Evolutionary conservation across 352 stramenopile species (phyloP), one percentile per base, ranked within the genome.

Genomic region (Peronospora destructor): DNA sequence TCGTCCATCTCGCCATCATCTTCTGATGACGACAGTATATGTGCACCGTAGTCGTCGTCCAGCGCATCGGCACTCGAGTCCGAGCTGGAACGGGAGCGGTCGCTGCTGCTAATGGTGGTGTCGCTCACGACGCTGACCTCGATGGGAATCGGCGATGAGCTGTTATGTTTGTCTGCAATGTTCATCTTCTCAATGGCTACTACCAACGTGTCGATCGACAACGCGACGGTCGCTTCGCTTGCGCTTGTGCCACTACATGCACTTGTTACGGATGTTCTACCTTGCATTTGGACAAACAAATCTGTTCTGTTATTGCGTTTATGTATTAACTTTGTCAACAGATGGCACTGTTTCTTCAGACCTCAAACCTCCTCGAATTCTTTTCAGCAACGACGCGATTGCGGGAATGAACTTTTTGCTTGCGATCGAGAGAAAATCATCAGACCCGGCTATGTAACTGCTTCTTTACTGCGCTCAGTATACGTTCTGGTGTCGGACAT

Each of bases 81-180:
- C 7, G 42, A 56, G 41, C 59, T 74, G 23, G 44, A 72, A 40
- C 45, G 45, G 6, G 44, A 50, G 45, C 59, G 54, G 21, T 59
- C 53, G 45, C 64, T 76, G 41, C 66, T 76, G 53, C 57, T 76
- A 35, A 67, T 61, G 26, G 66, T 73, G 16, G 59, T 53, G 56
- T 75, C 68, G 45, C 66, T 71, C 41, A 63, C 51, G 16, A 34
- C 49, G 32, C 61, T 75, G 44, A 45, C 41, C 38, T 67, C 63
- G 40, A 68, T 59, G 29, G 32, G 36, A 9, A 36, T 50, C 13
- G 17, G n/a, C 26, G 32, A 43, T 21, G 35, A 61, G 38, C 35
- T 39, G 30, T 11, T 44, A 21, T 30, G 33, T 23, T n/a, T 30
- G 38, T 59, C 61, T n/a, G 43, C 54, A 6, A 56, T 14, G 16